These are phyloP conservation scores for Apiospora hydei DNA, from an alignment of 2,329 filamentous ascomycete genomes.

Conservation along the genomic window DNA sequence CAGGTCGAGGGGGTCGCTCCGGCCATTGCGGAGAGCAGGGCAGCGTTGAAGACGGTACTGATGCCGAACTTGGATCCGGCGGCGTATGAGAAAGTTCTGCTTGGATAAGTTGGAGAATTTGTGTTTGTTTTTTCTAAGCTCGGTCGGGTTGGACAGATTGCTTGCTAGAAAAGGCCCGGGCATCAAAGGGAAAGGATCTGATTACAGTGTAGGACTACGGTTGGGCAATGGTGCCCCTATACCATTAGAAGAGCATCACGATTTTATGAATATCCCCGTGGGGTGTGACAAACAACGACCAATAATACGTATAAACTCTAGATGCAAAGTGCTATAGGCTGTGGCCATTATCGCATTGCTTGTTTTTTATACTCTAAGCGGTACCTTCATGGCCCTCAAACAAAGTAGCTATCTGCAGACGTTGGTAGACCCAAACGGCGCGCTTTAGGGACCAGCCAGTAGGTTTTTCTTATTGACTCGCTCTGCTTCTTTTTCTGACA, in stretches of 20 bases:
- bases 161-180: background rate
- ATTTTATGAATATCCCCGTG: slow-evolving; percentile 9
- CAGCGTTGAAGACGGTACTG: slow-evolving; percentile 57
- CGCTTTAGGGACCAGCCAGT: background rate
- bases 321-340: background rate
- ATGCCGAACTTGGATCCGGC: slow-evolving; percentile 52
- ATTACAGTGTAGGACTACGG: slow-evolving; percentile 1
- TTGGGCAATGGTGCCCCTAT: background rate
- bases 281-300: background rate
- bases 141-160: background rate
- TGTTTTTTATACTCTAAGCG: background rate
- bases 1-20: slow-evolving; percentile 61
- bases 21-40: slow-evolving; percentile 55
- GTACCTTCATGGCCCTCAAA: background rate
- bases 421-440: background rate
- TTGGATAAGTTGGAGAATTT: slow-evolving; percentile 42
- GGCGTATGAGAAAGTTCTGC: slow-evolving; percentile 56
- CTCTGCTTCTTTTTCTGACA: background rate
- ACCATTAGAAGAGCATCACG: slow-evolving; percentile 10
- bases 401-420: too few relatives aligned
- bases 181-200: background rate
- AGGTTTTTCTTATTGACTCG: background rate
- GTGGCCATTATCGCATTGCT: background rate
- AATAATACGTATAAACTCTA: background rate
- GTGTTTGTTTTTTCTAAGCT: too few relatives aligned